A percentile compares a stretch with the other conserved stretches of the same genome.
These are phyloP conservation scores for Taphrina pruni DNA, from an alignment of 1,139 yeast genomes.

Conservation along the genomic window DNA sequence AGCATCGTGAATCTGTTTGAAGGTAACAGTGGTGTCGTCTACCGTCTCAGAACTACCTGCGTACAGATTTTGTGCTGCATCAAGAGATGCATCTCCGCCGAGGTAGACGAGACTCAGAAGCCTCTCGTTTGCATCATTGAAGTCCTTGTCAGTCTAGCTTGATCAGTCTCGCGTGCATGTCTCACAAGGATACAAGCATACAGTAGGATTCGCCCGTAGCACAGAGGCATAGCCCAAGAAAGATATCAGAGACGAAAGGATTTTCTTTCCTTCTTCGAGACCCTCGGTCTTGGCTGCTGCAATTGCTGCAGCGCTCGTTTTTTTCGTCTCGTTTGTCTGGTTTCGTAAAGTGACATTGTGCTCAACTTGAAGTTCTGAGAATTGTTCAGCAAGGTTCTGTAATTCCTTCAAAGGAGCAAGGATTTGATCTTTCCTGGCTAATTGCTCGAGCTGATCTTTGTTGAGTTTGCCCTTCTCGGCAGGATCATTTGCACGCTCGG, in stretches of 20 bases:
- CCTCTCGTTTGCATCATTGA: conserved; percentile 50
- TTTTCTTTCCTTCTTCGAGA: conserved; percentile 46
- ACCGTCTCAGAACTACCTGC: conserved; percentile 49
- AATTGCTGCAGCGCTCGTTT: conserved; percentile 31
- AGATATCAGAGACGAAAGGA: conserved; percentile 49
- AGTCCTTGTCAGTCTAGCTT: conserved; percentile 39
- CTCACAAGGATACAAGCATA: conserved; percentile 47
- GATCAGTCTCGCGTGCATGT: conserved; percentile 3
- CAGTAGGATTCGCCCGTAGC: conserved; percentile 40
- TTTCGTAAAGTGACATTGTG: conserved; percentile 37
- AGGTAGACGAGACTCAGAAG: conserved; percentile 50
- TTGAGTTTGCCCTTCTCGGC: conserved; percentile 50
- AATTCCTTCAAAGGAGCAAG: conserved; percentile 53
- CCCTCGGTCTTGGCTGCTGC: conserved; percentile 38
- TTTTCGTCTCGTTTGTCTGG: conserved; percentile 23
- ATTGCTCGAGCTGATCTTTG: conserved; percentile 53
- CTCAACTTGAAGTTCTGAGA: conserved; percentile 47
- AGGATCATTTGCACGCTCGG: conserved; percentile 27
- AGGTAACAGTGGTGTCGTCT: conserved; percentile 48
- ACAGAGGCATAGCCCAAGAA: conserved; percentile 52
- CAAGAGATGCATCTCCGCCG: conserved; percentile 52
- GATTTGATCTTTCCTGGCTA: conserved; percentile 51
- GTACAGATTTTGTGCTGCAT: conserved; percentile 50
- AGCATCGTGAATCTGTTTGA: conserved; percentile 45
- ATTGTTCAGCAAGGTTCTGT: conserved; percentile 50